phyloP scores from a whole-genome alignment of 345 rosid genomes.

The Jatropha curcas region DNA sequence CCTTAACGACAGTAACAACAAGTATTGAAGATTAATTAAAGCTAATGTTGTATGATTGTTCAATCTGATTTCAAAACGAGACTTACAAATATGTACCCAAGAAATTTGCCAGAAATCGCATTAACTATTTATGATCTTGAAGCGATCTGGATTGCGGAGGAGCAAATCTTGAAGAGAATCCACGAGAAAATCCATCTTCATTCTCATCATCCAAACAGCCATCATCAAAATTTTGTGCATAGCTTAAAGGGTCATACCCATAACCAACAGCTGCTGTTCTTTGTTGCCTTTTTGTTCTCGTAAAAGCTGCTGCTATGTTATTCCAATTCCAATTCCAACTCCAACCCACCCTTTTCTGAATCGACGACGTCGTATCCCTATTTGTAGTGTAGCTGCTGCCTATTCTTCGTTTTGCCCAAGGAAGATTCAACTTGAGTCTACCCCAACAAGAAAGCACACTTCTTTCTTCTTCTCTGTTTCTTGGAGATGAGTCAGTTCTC shows the following conservation, averaged over 20 bases:
- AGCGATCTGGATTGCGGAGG: slow-evolving; percentile 23
- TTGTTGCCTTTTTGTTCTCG: neutral
- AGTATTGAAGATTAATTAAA: too few relatives aligned
- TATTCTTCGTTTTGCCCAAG: slow-evolving; percentile 28
- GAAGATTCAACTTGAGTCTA: slow-evolving; percentile 42
- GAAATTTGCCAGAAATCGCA: too few relatives aligned
- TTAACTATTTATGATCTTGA: slow-evolving; percentile 18
- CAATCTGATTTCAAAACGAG: too few relatives aligned
- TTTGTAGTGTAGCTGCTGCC: neutral
- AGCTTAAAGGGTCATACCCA: slow-evolving; percentile 48
- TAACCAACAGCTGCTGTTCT: slow-evolving; percentile 37
- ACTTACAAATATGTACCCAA: too few relatives aligned
- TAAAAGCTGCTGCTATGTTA: slow-evolving; percentile 19
- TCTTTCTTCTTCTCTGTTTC: slow-evolving; percentile 22
- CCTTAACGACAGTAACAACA: too few relatives aligned
- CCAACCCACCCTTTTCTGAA: slow-evolving; percentile 5
- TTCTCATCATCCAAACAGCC: slow-evolving; percentile 34
- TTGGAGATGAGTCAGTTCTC: slow-evolving; percentile 20
- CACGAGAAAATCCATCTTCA: slow-evolving; percentile 23
- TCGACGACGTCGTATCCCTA: neutral
- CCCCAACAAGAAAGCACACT: slow-evolving; percentile 46
- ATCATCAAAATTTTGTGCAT: slow-evolving; percentile 54
- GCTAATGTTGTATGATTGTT: too few relatives aligned
- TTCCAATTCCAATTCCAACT: too few relatives aligned
- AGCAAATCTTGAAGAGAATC: slow-evolving; percentile 47